These are phyloP conservation scores for Lanmaoa rubissima DNA, from an alignment of 768 basidiomycete genomes.

Conservation along the genomic window DNA sequence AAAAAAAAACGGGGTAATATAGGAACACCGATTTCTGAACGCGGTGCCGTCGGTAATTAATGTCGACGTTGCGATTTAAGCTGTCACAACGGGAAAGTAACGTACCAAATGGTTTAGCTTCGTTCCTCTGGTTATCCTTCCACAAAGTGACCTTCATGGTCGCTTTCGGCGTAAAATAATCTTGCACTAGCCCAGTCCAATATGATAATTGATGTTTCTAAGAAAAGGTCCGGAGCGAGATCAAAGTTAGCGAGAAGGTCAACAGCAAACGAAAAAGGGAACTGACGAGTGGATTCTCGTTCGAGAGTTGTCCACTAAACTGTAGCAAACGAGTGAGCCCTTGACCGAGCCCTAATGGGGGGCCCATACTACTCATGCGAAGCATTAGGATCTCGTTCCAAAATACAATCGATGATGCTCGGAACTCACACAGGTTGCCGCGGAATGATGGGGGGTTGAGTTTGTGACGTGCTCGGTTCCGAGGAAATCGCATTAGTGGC, in stretches of 20 bases:
- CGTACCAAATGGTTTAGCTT: constrained; percentile 84
- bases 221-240: neutral
- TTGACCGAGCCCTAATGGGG: constrained; percentile 54
- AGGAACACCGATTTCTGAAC: constrained; percentile 71
- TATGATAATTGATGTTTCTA: constrained; percentile 64
- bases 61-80: constrained; percentile 1
- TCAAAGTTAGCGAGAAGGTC: constrained; percentile 2
- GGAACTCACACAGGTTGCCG: constrained; percentile 34
- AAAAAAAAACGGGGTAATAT: constrained; percentile 84
- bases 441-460: constrained; percentile 28
- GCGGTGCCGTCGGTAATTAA: constrained; percentile 11
- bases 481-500: constrained; percentile 26
- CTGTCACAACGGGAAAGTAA: constrained; percentile 11
- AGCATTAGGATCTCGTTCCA: constrained; percentile 15
- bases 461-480: constrained; percentile 33
- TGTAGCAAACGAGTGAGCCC: constrained; percentile 63
- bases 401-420: neutral
- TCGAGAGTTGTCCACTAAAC: constrained; percentile 65
- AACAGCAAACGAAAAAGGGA: neutral
- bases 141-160: constrained; percentile 81
- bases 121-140: constrained; percentile 77
- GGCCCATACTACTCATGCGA: constrained; percentile 29
- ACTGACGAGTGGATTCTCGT: constrained; percentile 48
- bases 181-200: constrained; percentile 64
- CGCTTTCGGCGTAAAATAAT: constrained; percentile 71